A percentile compares a stretch with the other conserved stretches of the same genome.
These are phyloP conservation scores for Trypanosoma caninum DNA, from an alignment of 208 protist genomes.

Conservation along the genomic window DNA sequence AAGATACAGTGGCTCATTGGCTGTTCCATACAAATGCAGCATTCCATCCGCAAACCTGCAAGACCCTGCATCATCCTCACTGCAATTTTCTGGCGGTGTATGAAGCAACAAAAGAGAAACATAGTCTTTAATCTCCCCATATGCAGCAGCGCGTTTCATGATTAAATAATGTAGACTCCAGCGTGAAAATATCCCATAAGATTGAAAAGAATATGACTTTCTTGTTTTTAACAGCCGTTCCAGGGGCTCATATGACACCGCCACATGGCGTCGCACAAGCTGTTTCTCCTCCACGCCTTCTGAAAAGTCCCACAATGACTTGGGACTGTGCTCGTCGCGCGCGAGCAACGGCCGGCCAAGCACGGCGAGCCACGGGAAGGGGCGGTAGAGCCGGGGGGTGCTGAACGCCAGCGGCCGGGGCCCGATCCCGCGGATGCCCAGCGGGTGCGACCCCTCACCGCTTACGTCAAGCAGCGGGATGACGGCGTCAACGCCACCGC, in stretches of 20 bases:
- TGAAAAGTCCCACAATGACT: not conserved
- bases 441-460: constrained; percentile 16
- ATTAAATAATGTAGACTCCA: constrained; percentile 22
- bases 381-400: constrained; percentile 15
- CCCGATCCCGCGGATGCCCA: constrained; percentile 12
- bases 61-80: not conserved
- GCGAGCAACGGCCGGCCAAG: constrained; percentile 37
- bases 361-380: constrained; percentile 33
- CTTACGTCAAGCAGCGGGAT: constrained; percentile 6
- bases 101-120: constrained; percentile 39
- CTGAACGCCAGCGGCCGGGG: not conserved
- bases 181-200: constrained; percentile 36
- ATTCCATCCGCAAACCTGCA: constrained; percentile 32
- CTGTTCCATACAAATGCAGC: constrained; percentile 35
- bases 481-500: not conserved
- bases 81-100: not conserved
- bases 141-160: constrained; percentile 1
- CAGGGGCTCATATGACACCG: constrained; percentile 8
- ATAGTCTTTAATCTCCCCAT: constrained; percentile 27
- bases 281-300: not conserved
- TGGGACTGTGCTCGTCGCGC: constrained; percentile 30
- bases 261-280: constrained; percentile 8
- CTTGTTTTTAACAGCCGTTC: not conserved
- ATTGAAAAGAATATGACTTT: constrained; percentile 32
- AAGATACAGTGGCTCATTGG: constrained; percentile 36